phyloP scores from a whole-genome alignment of 1,139 yeast species.

The Lodderomyces metapsilosis region DNA sequence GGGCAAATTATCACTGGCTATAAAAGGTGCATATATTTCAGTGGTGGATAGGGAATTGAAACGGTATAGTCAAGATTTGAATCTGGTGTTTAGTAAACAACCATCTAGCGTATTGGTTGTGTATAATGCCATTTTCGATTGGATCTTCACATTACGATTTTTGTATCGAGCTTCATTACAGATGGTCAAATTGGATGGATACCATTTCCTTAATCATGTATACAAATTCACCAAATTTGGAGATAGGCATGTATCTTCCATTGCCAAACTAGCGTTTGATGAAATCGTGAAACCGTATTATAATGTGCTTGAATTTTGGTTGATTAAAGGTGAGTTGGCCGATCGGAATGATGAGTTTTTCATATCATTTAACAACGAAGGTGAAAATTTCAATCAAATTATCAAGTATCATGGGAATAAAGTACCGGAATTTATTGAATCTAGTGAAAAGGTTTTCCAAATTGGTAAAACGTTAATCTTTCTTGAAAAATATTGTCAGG shows the following conservation, averaged over 20 bases:
- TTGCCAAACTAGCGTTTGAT: conserved; percentile 47
- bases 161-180: conserved; percentile 43
- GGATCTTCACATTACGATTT: conserved; percentile 56
- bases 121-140: conserved; percentile 42
- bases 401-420: conserved; percentile 34
- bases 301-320: conserved; percentile 64
- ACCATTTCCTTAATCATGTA: conserved; percentile 55
- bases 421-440: conserved; percentile 57
- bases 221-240: conserved; percentile 60
- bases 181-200: conserved; percentile 42
- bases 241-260: conserved; percentile 47
- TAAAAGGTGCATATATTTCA: conserved; percentile 64
- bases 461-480: conserved; percentile 79
- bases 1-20: conserved; percentile 43
- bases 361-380: conserved; percentile 38
- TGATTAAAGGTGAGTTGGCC: conserved; percentile 61
- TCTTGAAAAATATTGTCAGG: conserved; percentile 58
- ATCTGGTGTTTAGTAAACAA: conserved; percentile 42
- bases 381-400: conserved; percentile 36
- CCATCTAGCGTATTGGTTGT: conserved; percentile 38
- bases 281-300: conserved; percentile 61
- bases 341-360: conserved; percentile 69
- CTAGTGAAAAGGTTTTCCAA: conserved; percentile 59
- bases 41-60: conserved; percentile 53
- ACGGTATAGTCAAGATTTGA: conserved; percentile 55